Conservation (phyloP, 176 grass and related monocot species). For the Eleusine coracana region DNA sequence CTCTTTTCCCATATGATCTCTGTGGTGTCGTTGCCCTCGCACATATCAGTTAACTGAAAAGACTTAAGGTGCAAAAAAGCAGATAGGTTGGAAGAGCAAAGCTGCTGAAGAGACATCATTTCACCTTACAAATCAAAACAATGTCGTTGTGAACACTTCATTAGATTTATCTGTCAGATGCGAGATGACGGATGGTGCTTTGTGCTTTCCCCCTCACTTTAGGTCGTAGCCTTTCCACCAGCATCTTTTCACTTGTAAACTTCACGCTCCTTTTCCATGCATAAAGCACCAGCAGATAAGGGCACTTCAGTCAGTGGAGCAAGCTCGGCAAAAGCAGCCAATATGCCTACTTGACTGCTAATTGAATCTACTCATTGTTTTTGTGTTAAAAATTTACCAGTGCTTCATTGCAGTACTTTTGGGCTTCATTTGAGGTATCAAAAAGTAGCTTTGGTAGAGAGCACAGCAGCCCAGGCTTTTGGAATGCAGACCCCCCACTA, state of each 20-base stretch:
- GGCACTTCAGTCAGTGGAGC: constrained; percentile 22
- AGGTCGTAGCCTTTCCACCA: constrained; percentile 28
- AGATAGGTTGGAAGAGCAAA: not conserved
- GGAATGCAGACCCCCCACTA: not conserved
- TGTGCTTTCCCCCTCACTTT: constrained; percentile 34
- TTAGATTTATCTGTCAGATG: constrained; percentile 12
- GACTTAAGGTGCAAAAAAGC: constrained; percentile 14
- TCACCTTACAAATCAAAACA: constrained; percentile 28
- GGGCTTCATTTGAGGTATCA: constrained; percentile 37
- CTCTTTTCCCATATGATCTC: not conserved
- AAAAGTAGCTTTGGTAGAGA: constrained; percentile 31
- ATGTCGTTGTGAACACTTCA: constrained; percentile 4
- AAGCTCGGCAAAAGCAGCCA: constrained; percentile 30
- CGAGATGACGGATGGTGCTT: not conserved
- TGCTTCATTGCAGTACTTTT: not conserved
- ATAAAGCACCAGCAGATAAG: constrained; percentile 34
- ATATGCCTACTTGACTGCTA: not conserved
- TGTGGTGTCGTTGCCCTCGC: not conserved
- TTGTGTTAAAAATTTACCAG: not conserved
- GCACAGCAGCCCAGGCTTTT: constrained; percentile 42
- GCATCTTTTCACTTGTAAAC: constrained; percentile 46
- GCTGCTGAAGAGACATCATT: constrained; percentile 20
- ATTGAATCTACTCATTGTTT: constrained; percentile 25
- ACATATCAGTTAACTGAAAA: constrained; percentile 16
- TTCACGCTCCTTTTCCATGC: constrained; percentile 31